Evolutionary conservation across 331 rosid species (phyloP).

Genomic region (Malus hybrid): DNA sequence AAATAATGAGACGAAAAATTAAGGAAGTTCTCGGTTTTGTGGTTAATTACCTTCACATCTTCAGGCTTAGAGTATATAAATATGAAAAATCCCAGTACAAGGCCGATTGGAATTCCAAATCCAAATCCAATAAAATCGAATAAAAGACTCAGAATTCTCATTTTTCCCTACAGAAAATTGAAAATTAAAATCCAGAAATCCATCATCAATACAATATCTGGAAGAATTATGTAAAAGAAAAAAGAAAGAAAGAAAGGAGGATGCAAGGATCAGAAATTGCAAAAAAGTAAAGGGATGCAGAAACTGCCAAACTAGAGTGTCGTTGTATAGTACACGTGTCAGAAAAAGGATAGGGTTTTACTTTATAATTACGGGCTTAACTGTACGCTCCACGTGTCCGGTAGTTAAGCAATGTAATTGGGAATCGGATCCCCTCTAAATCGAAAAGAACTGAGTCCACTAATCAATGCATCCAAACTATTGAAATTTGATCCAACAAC

Average conservation of each 20-base stretch:
- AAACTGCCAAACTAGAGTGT: conserved; percentile 10
- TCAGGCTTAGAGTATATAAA: conserved; percentile 9
- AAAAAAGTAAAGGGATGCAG: background rate
- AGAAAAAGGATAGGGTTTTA: background rate
- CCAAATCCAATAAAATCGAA: conserved; percentile 20
- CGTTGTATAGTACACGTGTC: background rate
- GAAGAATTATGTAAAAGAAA: background rate
- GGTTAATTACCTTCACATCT: conserved; percentile 13
- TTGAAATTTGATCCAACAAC: no score
- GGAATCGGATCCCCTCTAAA: no score
- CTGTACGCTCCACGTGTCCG: background rate
- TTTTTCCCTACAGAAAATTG: background rate
- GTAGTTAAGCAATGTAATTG: background rate
- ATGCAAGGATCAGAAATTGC: background rate
- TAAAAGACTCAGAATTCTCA: conserved; percentile 5
- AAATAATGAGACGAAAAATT: no score
- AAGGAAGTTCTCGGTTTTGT: no score
- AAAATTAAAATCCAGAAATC: background rate
- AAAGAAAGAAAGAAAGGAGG: no score
- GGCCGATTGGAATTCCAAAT: conserved; percentile 21
- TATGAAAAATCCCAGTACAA: conserved; percentile 19
- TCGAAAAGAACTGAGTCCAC: no score
- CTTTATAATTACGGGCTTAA: background rate
- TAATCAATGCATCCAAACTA: fast-evolving
- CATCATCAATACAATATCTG: background rate